phyloP scores from a whole-genome alignment of 1,139 yeast species.

The Suhomyces choctaworum region DNA sequence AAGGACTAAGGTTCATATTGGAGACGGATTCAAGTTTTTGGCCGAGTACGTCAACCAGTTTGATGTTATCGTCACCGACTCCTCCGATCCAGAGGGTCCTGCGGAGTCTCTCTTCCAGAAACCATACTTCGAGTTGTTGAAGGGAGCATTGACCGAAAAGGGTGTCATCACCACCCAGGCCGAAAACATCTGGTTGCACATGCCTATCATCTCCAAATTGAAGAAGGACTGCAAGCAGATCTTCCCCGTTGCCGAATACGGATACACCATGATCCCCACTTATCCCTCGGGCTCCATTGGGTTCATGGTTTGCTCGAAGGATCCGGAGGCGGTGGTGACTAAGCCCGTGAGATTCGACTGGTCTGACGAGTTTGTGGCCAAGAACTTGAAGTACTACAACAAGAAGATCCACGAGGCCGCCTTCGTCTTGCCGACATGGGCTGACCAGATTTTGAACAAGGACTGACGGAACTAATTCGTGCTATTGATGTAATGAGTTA shows the following conservation, averaged over 20 bases:
- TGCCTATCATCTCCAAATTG: conserved; percentile 74
- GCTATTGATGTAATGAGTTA: conserved; percentile 5
- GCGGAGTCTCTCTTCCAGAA: conserved; percentile 87
- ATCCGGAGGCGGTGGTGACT: conserved; percentile 58
- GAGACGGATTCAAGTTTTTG: conserved; percentile 91
- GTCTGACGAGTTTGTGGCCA: conserved; percentile 59
- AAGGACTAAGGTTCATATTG: conserved; percentile 78
- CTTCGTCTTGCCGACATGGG: conserved; percentile 87
- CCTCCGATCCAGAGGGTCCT: conserved; percentile 97
- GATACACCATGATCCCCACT: conserved; percentile 87
- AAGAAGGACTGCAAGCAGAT: conserved; percentile 73
- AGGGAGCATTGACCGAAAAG: conserved; percentile 75
- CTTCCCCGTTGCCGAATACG: conserved; percentile 86
- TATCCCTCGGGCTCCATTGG: conserved; percentile 95
- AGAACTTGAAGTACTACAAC: conserved; percentile 77
- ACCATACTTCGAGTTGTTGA: conserved; percentile 77
- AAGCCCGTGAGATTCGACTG: conserved; percentile 67
- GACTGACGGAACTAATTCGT: conserved; percentile 7
- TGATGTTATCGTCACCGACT: conserved; percentile 91
- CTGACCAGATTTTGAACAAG: conserved; percentile 42
- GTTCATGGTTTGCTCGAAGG: conserved; percentile 88
- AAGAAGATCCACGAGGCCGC: conserved; percentile 78
- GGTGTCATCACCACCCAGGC: conserved; percentile 93
- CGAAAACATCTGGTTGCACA: conserved; percentile 86
- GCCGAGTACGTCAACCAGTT: conserved; percentile 68